Percentiles rank a stretch among this genome's conserved stretches.
phyloP scores from a whole-genome alignment of 257 asterid species.

The Solanum gracilifrons region DNA sequence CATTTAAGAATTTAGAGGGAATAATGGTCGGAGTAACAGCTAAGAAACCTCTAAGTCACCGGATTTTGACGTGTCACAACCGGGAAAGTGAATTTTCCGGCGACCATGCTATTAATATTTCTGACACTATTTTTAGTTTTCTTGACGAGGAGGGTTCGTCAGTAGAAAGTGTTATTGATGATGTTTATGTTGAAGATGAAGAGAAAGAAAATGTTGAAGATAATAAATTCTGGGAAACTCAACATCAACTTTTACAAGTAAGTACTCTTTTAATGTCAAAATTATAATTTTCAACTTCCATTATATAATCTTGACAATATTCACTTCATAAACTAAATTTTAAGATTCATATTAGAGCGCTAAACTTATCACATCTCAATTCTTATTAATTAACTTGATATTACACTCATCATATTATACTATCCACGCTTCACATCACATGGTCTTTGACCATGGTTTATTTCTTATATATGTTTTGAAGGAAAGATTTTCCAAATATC shows the following conservation, averaged over 20 bases:
- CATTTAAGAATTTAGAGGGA: neutral
- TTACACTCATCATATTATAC: neutral
- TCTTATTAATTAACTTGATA: neutral
- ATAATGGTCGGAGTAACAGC: constrained; percentile 16
- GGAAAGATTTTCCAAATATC: neutral
- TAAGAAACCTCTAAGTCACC: constrained; percentile 31
- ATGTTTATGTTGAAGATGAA: constrained; percentile 1
- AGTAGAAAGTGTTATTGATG: constrained; percentile 19
- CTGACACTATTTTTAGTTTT: constrained; percentile 71
- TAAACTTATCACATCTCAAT: neutral
- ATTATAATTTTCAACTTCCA: neutral
- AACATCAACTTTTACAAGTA: no score
- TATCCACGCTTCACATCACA: neutral
- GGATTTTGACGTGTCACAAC: constrained; percentile 48
- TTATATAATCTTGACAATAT: no score
- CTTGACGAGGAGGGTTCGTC: constrained; percentile 44
- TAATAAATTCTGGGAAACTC: neutral
- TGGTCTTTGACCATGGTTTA: neutral
- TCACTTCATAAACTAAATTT: no score
- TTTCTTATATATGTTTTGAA: neutral
- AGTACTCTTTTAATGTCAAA: neutral
- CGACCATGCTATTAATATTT: constrained; percentile 41
- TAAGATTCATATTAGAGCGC: no score
- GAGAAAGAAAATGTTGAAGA: constrained; percentile 27
- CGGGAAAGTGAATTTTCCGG: constrained; percentile 38